phyloP scores from a whole-genome alignment of 768 basidiomycete genomes.

The Boletus vinaceobasis region DNA sequence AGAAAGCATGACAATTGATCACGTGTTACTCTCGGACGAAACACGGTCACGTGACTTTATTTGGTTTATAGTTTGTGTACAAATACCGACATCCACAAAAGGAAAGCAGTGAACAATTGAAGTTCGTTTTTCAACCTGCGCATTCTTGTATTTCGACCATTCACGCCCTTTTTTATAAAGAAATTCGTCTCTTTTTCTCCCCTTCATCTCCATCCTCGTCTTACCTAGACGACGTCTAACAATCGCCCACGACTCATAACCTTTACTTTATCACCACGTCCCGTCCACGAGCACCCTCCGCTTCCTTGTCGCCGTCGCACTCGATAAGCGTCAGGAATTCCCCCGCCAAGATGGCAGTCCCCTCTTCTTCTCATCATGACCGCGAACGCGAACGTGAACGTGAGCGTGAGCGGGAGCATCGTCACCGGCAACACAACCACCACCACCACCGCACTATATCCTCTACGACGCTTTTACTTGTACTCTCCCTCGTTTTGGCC shows the following conservation, averaged over 20 bases:
- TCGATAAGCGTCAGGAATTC: conserved; percentile 54
- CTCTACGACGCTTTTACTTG: conserved; percentile 83
- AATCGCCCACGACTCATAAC: neutral
- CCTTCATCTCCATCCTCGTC: conserved; percentile 16
- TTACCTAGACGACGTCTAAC: conserved; percentile 15
- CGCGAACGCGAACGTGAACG: conserved; percentile 53
- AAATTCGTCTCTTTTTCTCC: conserved; percentile 4
- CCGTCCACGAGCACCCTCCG: conserved; percentile 55
- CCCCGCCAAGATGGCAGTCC: conserved; percentile 70
- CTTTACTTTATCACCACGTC: conserved; percentile 54
- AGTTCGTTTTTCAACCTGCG: conserved; percentile 29
- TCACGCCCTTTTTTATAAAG: conserved; percentile 5
- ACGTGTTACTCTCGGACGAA: conserved; percentile 19
- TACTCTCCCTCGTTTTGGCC: conserved; percentile 80
- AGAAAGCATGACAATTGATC: neutral
- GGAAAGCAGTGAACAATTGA: conserved; percentile 25
- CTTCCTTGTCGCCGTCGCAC: conserved; percentile 74
- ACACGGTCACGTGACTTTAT: conserved; percentile 32
- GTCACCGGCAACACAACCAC: conserved; percentile 69
- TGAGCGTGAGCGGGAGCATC: conserved; percentile 49
- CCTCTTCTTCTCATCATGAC: conserved; percentile 75
- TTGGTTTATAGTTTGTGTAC: conserved; percentile 27
- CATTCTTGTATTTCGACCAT: conserved; percentile 10
- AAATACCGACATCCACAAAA: conserved; percentile 25
- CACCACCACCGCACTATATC: conserved; percentile 85